Evolutionary conservation across 192 early-diverging fungal genomes (phyloP).

Genomic region (Rhizoclosmatium sp.): DNA sequence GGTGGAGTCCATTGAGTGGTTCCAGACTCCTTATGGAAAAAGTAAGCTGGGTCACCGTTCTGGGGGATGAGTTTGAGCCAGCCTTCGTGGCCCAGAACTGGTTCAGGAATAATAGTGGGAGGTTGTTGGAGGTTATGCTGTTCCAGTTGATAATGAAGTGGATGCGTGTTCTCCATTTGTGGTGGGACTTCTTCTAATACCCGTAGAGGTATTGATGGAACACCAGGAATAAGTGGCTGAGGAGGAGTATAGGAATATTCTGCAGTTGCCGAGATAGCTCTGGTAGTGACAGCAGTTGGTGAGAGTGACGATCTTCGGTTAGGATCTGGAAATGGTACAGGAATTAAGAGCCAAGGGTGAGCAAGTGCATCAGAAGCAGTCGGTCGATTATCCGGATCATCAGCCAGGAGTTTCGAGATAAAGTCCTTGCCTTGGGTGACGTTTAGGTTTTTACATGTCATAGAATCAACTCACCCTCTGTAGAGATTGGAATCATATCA

Average conservation of each 20-base stretch:
- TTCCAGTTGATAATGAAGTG: neutral
- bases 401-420: neutral
- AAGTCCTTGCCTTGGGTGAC: constrained; percentile 19
- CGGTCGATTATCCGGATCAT: constrained; percentile 25
- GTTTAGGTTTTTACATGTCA: neutral
- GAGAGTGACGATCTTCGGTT: neutral
- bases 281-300: neutral
- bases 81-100: neutral
- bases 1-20: constrained; percentile 28
- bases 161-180: neutral
- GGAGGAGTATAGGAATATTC: neutral
- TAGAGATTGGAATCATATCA: constrained; percentile 4
- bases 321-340: neutral
- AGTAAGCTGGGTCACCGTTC: constrained; percentile 17
- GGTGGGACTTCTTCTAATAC: neutral
- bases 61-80: constrained; percentile 18
- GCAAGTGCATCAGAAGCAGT: constrained; percentile 31
- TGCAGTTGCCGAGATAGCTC: too few relatives aligned
- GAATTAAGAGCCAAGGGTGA: constrained; percentile 30
- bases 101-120: constrained; percentile 8
- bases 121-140: neutral
- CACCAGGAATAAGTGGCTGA: neutral
- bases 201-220: neutral
- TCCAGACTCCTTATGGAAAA: neutral
- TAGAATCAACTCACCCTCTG: constrained; percentile 15